phyloP scores from a whole-genome alignment of 768 basidiomycete genomes.

The Lactarius akahatsu region DNA sequence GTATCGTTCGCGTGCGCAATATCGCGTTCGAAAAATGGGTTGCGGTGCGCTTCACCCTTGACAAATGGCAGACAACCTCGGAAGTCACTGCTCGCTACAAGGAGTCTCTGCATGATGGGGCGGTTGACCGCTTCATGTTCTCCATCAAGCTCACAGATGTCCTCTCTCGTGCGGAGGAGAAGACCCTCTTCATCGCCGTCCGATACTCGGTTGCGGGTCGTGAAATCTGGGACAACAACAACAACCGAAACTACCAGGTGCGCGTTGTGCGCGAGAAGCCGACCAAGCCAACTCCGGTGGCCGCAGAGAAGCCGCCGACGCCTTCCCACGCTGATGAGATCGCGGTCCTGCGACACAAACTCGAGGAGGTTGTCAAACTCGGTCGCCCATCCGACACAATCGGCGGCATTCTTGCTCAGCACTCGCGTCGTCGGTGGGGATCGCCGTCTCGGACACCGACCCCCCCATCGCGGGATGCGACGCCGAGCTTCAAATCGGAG shows the following conservation, averaged over 20 bases:
- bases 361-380: constrained; percentile 59
- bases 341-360: constrained; percentile 59
- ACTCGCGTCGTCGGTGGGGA: constrained; percentile 27
- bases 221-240: constrained; percentile 95
- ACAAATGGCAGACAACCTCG: constrained; percentile 94
- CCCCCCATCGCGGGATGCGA: constrained; percentile 19
- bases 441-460: constrained; percentile 27
- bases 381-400: constrained; percentile 36
- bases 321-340: constrained; percentile 42
- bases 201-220: constrained; percentile 65
- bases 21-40: constrained; percentile 86
- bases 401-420: constrained; percentile 33
- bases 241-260: constrained; percentile 72
- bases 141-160: constrained; percentile 75
- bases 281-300: constrained; percentile 34
- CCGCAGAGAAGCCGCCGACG: constrained; percentile 1
- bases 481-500: constrained; percentile 35
- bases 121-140: constrained; percentile 76
- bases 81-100: constrained; percentile 82
- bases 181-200: constrained; percentile 77
- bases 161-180: constrained; percentile 73
- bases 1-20: constrained; percentile 78
- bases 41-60: constrained; percentile 88
- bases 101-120: constrained; percentile 40
- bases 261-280: constrained; percentile 51